Conservation (phyloP, 192 early-diverging fungal species). For the Coemansia sp. region DNA sequence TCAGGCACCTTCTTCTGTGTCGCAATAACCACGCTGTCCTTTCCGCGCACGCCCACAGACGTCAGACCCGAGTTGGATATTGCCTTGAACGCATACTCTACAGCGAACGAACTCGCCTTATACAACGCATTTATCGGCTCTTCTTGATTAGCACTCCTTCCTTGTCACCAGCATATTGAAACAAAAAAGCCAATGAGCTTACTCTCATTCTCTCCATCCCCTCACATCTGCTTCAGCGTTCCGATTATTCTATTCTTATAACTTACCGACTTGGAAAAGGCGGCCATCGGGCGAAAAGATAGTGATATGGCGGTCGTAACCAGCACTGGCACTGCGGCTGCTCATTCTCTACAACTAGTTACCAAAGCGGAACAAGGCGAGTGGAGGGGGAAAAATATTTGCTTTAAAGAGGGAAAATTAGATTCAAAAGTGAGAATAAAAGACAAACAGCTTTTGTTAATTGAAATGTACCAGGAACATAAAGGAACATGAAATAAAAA, state of each 20-base stretch:
- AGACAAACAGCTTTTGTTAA: background rate
- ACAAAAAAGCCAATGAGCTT: background rate
- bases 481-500: background rate
- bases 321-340: slow-evolving; percentile 56
- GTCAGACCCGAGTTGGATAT: slow-evolving; percentile 97
- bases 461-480: background rate
- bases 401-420: background rate
- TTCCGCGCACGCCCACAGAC: slow-evolving; percentile 92
- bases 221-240: background rate
- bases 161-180: background rate
- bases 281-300: slow-evolving; percentile 99
- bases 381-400: background rate
- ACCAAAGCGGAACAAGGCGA: background rate
- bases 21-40: slow-evolving; percentile 91
- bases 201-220: background rate
- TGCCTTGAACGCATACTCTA: slow-evolving; percentile 99
- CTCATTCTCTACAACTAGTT: slow-evolving; percentile 34
- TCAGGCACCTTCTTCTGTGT: slow-evolving; percentile 98
- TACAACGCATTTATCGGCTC: background rate
- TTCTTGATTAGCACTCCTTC: background rate
- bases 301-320: slow-evolving; percentile 99
- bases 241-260: background rate
- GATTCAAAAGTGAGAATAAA: background rate
- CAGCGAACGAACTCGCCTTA: background rate
- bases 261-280: slow-evolving; percentile 98